phyloP scores from a whole-genome alignment of 2,329 filamentous ascomycete genomes.

The Monilinia polystroma region DNA sequence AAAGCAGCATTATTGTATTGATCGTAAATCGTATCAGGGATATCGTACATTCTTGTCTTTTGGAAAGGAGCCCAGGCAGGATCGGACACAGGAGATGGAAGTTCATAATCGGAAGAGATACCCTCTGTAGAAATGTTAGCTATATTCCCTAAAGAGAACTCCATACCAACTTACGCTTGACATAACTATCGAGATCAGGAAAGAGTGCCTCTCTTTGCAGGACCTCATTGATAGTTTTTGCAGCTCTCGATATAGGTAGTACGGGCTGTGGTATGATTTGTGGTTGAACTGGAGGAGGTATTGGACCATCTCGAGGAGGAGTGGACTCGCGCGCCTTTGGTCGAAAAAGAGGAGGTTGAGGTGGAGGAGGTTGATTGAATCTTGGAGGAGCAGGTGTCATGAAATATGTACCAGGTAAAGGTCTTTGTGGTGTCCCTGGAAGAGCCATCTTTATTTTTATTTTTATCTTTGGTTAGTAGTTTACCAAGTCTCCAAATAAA shows the following conservation, averaged over 20 bases:
- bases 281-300: slow-evolving; percentile 19
- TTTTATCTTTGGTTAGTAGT: not conserved
- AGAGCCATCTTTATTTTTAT: slow-evolving; percentile 30
- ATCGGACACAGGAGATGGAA: slow-evolving; percentile 57
- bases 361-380: slow-evolving; percentile 47
- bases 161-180: slow-evolving; percentile 66
- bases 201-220: slow-evolving; percentile 75
- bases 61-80: slow-evolving; percentile 86
- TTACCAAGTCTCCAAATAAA: slow-evolving; percentile 12
- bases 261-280: slow-evolving; percentile 44
- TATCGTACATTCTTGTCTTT: slow-evolving; percentile 79
- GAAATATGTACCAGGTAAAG: slow-evolving; percentile 72
- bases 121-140: slow-evolving; percentile 59
- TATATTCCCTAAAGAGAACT: slow-evolving; percentile 33
- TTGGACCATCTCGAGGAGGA: slow-evolving; percentile 26
- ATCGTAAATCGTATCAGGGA: slow-evolving; percentile 88
- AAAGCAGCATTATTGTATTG: slow-evolving; percentile 87
- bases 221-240: slow-evolving; percentile 77
- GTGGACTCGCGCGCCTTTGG: slow-evolving; percentile 29
- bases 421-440: slow-evolving; percentile 62
- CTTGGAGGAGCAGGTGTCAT: slow-evolving; percentile 66
- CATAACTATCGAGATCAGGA: slow-evolving; percentile 85
- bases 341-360: slow-evolving; percentile 50
- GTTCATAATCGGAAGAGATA: slow-evolving; percentile 87
- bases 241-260: slow-evolving; percentile 75